Evolutionary conservation across 768 basidiomycete species (phyloP), one percentile per base, ranked within the genome.

Genomic region (Pulveroboletus sp.): DNA sequence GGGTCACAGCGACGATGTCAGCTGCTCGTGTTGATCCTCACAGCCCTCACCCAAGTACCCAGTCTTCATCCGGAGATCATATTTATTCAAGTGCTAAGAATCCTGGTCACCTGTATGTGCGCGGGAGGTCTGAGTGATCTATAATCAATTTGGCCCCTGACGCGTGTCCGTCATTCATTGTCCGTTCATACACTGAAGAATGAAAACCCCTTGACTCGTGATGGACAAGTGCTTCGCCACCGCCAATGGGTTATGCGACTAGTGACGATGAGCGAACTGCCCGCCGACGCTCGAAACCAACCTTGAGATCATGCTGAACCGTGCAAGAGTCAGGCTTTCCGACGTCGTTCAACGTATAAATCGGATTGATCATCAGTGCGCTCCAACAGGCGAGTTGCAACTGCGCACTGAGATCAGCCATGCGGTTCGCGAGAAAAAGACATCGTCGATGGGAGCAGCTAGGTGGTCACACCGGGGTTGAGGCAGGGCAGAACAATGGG

Each of bases 31-130:
- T 32, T 13, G 24, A 47, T 39, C 10, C 13, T 5, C 6, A 4
- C 30, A 31, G 26, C 10, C 39, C 28, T 42, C 24, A 46, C 36
- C 31, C 24, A 35, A 33, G 32, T 27, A 24, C 7, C 35, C 46
- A 46, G 41, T 55, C 33, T 1, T 35, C 36, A 18, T 13, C 26
- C 14, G 41, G 42, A 39, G 46, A 57, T 47, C 40, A 30, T 17
- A 43, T 40, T 47, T 43, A 43, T 40, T 47, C 39, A 54, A 17
- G 27, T 27, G 5, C 38, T 42, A 33, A 32, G 11, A 32, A 26
- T 36, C 35, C 46, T 36, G 38, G 49, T 41, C 42, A 30, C 45
- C 43, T 4, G 43, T n/a, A n/a, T 32, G 26, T 39, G 21, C 18
- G 14, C 28, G 31, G 45, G 26, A 28, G 18, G 26, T 18, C 26